Conservation (phyloP, 2,329 filamentous ascomycete species). For the Epichloe sylvatica region DNA sequence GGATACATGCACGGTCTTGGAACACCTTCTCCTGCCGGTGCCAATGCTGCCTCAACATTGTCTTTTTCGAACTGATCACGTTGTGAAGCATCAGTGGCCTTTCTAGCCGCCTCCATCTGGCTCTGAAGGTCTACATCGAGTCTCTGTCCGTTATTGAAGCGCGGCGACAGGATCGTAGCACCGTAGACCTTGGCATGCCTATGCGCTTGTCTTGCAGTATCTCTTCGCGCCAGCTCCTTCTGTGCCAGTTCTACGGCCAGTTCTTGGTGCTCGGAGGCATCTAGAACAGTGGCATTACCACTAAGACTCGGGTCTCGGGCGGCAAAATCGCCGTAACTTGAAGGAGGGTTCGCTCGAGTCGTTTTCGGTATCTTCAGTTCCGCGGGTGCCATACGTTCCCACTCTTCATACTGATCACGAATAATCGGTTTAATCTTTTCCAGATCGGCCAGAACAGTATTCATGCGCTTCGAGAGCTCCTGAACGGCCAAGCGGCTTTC, state of each 20-base stretch:
- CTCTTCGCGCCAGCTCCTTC: constrained; percentile 54
- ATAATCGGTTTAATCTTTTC: constrained; percentile 72
- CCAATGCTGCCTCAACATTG: constrained; percentile 1
- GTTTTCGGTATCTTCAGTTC: constrained; percentile 12
- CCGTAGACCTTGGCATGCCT: constrained; percentile 28
- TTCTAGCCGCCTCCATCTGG: constrained; percentile 40
- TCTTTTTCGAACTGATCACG: neutral
- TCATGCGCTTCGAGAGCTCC: constrained; percentile 33
- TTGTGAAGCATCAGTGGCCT: constrained; percentile 24
- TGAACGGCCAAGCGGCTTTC: constrained; percentile 50
- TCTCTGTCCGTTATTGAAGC: neutral
- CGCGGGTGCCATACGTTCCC: constrained; percentile 40
- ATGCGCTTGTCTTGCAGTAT: constrained; percentile 43
- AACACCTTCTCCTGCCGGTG: constrained; percentile 14
- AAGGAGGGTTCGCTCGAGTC: constrained; percentile 9
- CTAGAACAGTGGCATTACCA: constrained; percentile 45
- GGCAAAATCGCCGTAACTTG: constrained; percentile 33
- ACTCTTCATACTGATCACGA: constrained; percentile 54
- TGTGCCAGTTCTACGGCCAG: constrained; percentile 65
- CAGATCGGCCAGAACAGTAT: constrained; percentile 52
- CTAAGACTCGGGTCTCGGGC: constrained; percentile 47
- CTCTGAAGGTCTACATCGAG: constrained; percentile 32
- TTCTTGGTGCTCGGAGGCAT: constrained; percentile 57
- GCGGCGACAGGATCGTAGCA: constrained; percentile 2
- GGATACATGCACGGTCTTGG: constrained; percentile 39